Evolutionary conservation across 495 filamentous ascomycete genomes (phyloP).

Genomic region (Trichoderma orchidacearum): DNA sequence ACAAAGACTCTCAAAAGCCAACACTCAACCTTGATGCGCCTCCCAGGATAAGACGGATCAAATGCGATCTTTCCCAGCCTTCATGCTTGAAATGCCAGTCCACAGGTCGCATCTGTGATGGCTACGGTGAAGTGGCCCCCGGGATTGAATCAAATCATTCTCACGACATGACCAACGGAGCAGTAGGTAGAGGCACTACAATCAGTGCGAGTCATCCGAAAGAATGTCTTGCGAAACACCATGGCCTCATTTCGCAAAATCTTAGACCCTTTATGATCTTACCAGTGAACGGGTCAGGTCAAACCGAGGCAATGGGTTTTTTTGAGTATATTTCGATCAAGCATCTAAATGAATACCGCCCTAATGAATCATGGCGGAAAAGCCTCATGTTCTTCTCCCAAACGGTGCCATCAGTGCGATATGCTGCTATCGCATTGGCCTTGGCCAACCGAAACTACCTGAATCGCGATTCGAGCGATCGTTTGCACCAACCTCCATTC

Average conservation of each 20-base stretch:
- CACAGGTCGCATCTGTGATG: constrained; percentile 11
- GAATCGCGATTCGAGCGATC: background rate
- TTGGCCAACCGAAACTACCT: constrained; percentile 11
- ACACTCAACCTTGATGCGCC: background rate
- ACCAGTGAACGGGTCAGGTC: constrained; percentile 7
- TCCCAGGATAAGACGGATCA: constrained; percentile 8
- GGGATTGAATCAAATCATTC: background rate
- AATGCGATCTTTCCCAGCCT: constrained; percentile 9
- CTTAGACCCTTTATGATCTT: constrained; percentile 5
- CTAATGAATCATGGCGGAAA: constrained; percentile 14
- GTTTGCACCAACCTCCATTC: background rate
- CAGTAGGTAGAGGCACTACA: background rate
- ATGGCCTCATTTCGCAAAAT: background rate
- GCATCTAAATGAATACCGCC: constrained; percentile 17
- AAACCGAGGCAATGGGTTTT: constrained; percentile 15
- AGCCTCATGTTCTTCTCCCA: constrained; percentile 19
- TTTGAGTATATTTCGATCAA: constrained; percentile 16
- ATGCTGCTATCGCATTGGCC: constrained; percentile 18
- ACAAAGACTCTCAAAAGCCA: background rate
- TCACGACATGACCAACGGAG: background rate
- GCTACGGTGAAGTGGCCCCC: constrained; percentile 1
- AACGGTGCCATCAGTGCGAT: constrained; percentile 17
- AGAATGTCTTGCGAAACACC: background rate
- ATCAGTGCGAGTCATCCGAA: background rate
- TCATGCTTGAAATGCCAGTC: constrained; percentile 10